phyloP scores from a whole-genome alignment of 805 yeast species.

The Saturnispora gosingensis region DNA sequence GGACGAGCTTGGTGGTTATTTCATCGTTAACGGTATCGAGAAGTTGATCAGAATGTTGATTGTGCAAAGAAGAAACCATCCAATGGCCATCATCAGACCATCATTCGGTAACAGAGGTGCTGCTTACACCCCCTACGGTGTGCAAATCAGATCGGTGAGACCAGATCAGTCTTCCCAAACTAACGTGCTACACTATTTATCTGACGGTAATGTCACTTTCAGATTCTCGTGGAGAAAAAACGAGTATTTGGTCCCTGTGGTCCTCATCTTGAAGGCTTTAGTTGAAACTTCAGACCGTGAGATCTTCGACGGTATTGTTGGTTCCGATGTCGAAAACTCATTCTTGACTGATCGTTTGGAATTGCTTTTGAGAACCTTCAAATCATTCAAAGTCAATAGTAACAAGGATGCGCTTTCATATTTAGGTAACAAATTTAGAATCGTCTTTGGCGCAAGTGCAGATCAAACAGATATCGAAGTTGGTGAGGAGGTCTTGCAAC shows the following conservation, averaged over 20 bases:
- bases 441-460: conserved; percentile 82
- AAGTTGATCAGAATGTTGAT: conserved; percentile 94
- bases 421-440: conserved; percentile 91
- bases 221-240: conserved; percentile 96
- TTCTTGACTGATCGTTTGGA: conserved; percentile 98
- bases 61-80: conserved; percentile 95
- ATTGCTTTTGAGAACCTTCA: conserved; percentile 79
- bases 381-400: conserved; percentile 67
- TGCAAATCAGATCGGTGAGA: conserved; percentile 87
- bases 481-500: conserved; percentile 71
- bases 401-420: conserved; percentile 87
- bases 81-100: conserved; percentile 95
- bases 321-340: conserved; percentile 76
- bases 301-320: conserved; percentile 92
- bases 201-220: conserved; percentile 93
- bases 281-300: conserved; percentile 89
- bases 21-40: conserved; percentile 93
- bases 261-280: conserved; percentile 86
- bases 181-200: conserved; percentile 90
- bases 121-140: conserved; percentile 79
- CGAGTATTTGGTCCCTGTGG: conserved; percentile 88
- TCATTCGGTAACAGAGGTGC: conserved; percentile 93
- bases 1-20: conserved; percentile 95
- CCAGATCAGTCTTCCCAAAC: conserved; percentile 98
- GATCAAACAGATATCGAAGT: conserved; percentile 86